These are phyloP conservation scores for Dunaliella primolecta DNA, from an alignment of 139 green algal species.

Conservation along the genomic window DNA sequence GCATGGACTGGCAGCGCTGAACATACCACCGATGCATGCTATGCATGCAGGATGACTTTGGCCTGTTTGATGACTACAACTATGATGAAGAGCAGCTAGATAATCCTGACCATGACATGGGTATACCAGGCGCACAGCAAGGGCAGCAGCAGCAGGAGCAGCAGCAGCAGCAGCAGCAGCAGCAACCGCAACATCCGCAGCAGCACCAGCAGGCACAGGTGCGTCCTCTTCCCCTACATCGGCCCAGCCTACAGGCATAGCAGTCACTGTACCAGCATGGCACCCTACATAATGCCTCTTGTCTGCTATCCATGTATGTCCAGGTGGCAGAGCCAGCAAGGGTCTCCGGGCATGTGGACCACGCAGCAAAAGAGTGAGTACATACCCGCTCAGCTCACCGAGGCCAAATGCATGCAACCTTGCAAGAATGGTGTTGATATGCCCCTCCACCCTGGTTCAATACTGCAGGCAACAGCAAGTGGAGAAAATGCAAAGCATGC, in stretches of 20 bases:
- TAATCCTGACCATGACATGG: not conserved
- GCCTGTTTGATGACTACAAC: not conserved
- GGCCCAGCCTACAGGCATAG: not conserved
- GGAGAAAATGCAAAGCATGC: not conserved
- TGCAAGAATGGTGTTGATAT: not conserved
- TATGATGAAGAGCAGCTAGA: not conserved
- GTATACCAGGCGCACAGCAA: not conserved
- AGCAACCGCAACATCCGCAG: not conserved
- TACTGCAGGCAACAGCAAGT: not conserved
- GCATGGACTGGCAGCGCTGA: not conserved
- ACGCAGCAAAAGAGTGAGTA: not conserved
- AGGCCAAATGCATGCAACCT: not conserved
- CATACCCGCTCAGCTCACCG: not conserved
- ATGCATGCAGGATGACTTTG: not conserved
- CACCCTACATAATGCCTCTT: not conserved
- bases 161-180: not conserved
- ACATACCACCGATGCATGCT: not conserved
- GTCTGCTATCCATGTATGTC: too few species aligned
- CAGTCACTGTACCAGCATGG: not conserved
- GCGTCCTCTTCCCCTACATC: too few species aligned
- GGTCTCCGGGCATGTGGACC: not conserved
- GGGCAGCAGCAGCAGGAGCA: not conserved
- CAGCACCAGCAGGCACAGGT: not conserved
- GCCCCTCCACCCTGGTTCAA: not conserved
- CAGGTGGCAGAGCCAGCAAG: not conserved